A percentile compares a stretch with the other conserved stretches of the same genome.
phyloP scores from a whole-genome alignment of 495 filamentous ascomycete genomes.

The Podospora pseudopauciseta region DNA sequence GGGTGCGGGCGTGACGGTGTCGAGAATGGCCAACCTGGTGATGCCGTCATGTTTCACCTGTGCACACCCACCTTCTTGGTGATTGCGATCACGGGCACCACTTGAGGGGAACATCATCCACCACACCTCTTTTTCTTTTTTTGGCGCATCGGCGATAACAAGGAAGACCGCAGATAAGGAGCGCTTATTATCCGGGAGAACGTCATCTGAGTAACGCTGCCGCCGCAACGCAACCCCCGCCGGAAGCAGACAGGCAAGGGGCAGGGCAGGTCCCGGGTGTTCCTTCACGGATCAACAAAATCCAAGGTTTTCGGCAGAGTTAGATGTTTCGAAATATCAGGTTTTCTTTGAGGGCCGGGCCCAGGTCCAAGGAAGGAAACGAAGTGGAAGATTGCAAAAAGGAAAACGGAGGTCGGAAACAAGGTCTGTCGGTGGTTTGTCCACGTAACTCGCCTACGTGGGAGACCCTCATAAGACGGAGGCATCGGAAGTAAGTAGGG shows the following conservation, averaged over 20 bases:
- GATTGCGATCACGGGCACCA: neutral
- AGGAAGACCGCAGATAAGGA: neutral
- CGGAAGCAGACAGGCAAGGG: neutral
- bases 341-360: neutral
- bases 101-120: neutral
- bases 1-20: neutral
- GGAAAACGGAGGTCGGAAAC: neutral
- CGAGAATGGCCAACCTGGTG: neutral
- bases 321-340: neutral
- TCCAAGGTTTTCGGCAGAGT: neutral
- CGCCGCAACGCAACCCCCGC: neutral
- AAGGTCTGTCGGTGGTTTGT: neutral
- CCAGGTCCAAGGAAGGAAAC: neutral
- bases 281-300: neutral
- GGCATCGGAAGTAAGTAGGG: neutral
- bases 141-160: neutral
- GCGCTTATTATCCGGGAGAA: neutral
- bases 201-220: neutral
- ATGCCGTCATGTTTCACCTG: constrained; percentile 2
- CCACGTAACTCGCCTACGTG: neutral
- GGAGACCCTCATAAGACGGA: neutral
- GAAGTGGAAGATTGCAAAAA: neutral
- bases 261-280: neutral
- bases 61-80: neutral
- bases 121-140: neutral